Conservation (phyloP, 169 alveolate species). For the Besnoitia besnoiti region DNA sequence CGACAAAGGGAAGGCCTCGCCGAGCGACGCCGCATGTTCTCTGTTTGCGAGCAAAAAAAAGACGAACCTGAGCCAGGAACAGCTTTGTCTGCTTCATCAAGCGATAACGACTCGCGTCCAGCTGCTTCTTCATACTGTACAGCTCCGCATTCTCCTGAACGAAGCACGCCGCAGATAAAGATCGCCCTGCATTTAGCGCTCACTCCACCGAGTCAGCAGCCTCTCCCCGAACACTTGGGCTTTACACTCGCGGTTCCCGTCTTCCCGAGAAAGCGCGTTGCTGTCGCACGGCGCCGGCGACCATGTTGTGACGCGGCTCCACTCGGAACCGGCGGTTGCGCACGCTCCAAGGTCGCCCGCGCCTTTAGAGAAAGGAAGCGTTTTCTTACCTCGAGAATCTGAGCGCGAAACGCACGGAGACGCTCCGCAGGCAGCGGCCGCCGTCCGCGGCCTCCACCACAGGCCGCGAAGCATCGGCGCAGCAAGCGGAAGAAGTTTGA, state of each 20-base stretch:
- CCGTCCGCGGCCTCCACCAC: background rate
- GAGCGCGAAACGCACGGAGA: background rate
- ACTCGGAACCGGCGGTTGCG: no score
- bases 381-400: constrained; percentile 3
- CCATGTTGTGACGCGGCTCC: no score
- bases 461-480: background rate
- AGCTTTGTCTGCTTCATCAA: constrained; percentile 58
- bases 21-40: background rate
- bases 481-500: constrained; percentile 18
- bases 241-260: no score
- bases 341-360: no score
- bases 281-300: no score
- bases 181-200: no score
- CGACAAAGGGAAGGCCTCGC: background rate
- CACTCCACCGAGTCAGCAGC: no score
- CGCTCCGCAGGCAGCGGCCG: background rate
- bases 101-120: constrained; percentile 61
- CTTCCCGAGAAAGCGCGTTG: no score
- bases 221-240: no score
- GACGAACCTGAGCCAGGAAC: constrained; percentile 51
- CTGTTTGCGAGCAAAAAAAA: background rate
- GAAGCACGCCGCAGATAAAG: no score
- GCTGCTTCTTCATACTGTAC: constrained; percentile 37
- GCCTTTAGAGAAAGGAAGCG: no score
- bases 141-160: constrained; percentile 20